Conservation (phyloP, 2,329 filamentous ascomycete species). For the Magnaporthales sp. region DNA sequence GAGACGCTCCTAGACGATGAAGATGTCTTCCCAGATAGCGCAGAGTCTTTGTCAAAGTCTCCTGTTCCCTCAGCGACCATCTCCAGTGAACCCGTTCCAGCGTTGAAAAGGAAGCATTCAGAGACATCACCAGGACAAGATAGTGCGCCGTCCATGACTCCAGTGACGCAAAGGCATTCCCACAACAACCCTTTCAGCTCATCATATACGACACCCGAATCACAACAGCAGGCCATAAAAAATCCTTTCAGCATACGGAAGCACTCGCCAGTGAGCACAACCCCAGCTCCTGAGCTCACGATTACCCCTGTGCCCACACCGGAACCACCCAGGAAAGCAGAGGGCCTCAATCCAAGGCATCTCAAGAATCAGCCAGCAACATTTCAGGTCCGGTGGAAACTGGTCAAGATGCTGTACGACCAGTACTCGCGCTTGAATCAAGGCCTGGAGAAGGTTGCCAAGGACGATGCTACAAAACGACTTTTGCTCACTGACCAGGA, state of each 20-base stretch:
- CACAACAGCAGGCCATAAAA: neutral
- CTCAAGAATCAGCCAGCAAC: constrained; percentile 48
- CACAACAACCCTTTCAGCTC: neutral
- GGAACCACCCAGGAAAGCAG: constrained; percentile 24
- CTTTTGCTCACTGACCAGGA: constrained; percentile 55
- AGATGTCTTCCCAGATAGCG: neutral
- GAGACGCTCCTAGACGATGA: neutral
- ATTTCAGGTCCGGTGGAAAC: constrained; percentile 45
- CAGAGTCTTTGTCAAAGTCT: neutral
- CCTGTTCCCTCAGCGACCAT: neutral
- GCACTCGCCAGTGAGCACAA: neutral
- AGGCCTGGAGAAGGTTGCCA: constrained; percentile 44
- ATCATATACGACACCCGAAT: neutral
- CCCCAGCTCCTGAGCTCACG: neutral
- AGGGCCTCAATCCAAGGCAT: constrained; percentile 59
- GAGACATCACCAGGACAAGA: neutral
- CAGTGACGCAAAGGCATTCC: neutral
- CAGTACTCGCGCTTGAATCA: constrained; percentile 61
- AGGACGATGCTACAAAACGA: constrained; percentile 36
- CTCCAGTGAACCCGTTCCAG: neutral
- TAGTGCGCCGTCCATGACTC: neutral
- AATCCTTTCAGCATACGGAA: neutral
- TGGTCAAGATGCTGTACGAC: constrained; percentile 55
- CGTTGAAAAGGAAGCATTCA: constrained; percentile 9
- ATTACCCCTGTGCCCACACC: neutral